These are phyloP conservation scores for Citeromyces nyonsensis DNA, from an alignment of 805 yeast genomes.

Conservation along the genomic window DNA sequence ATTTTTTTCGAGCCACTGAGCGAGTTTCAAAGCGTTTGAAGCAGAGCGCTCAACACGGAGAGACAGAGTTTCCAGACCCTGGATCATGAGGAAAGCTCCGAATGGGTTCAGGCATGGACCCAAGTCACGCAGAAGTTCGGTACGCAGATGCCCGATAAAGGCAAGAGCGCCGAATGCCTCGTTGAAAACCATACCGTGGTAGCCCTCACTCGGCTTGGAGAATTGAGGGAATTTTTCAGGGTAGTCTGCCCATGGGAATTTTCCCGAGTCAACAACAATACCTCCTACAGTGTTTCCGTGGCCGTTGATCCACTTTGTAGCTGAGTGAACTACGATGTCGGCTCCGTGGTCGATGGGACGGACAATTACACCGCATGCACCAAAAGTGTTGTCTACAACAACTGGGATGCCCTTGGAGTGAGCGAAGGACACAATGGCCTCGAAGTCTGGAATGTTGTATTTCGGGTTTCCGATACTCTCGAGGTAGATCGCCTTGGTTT, in stretches of 20 bases:
- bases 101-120: constrained; percentile 88
- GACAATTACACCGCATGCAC: constrained; percentile 86
- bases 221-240: constrained; percentile 87
- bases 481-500: constrained; percentile 79
- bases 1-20: constrained; percentile 56
- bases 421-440: constrained; percentile 56
- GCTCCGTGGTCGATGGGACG: constrained; percentile 83
- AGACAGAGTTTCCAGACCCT: constrained; percentile 90
- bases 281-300: constrained; percentile 95
- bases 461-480: constrained; percentile 91
- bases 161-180: constrained; percentile 76
- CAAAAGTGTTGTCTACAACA: constrained; percentile 92
- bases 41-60: constrained; percentile 90
- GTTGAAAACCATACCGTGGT: constrained; percentile 75
- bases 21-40: constrained; percentile 66
- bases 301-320: constrained; percentile 97
- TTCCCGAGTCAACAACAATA: constrained; percentile 79
- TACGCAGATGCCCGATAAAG: constrained; percentile 65
- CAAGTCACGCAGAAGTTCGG: constrained; percentile 78
- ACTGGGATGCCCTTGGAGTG: constrained; percentile 81
- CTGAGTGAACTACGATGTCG: constrained; percentile 85
- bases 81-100: constrained; percentile 70
- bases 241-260: constrained; percentile 79
- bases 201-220: constrained; percentile 82
- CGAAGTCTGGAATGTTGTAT: constrained; percentile 86